Conservation (phyloP, 768 basidiomycete genomes). For the Lactarius deliciosus region DNA sequence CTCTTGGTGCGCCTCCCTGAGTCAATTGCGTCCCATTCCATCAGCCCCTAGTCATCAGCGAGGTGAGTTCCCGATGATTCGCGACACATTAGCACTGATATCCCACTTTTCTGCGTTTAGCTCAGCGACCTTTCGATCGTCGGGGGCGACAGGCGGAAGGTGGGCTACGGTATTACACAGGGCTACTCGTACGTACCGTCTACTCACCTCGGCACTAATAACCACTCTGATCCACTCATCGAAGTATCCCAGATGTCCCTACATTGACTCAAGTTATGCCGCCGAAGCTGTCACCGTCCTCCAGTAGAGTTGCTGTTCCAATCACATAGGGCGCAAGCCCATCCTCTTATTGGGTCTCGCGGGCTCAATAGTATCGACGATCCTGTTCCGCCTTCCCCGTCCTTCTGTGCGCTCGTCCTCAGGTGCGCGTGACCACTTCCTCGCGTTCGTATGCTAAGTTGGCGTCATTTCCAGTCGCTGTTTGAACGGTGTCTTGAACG, state of each 20-base stretch:
- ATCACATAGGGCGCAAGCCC: conserved; percentile 49
- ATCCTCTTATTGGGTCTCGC: conserved; percentile 41
- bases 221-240: too few relatives aligned
- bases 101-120: conserved; percentile 30
- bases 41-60: conserved; percentile 46
- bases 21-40: conserved; percentile 29
- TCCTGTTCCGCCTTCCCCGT: conserved; percentile 39
- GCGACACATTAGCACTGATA: too few relatives aligned
- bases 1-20: conserved; percentile 17
- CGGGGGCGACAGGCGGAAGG: conserved; percentile 45
- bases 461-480: conserved; percentile 10
- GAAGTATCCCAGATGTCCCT: conserved; percentile 42
- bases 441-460: neutral
- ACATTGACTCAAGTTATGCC: conserved; percentile 38
- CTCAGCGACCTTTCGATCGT: conserved; percentile 40
- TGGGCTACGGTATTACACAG: conserved; percentile 48
- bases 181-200: conserved; percentile 43
- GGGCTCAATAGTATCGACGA: conserved; percentile 38
- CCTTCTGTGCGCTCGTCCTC: conserved; percentile 36
- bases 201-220: neutral
- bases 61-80: conserved; percentile 34
- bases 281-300: conserved; percentile 47
- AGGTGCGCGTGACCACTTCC: conserved; percentile 20
- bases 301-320: conserved; percentile 49
- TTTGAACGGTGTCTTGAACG: conserved; percentile 19